Evolutionary conservation across 352 stramenopile species (phyloP).

Genomic region (Salisapilia sapeloensis): DNA sequence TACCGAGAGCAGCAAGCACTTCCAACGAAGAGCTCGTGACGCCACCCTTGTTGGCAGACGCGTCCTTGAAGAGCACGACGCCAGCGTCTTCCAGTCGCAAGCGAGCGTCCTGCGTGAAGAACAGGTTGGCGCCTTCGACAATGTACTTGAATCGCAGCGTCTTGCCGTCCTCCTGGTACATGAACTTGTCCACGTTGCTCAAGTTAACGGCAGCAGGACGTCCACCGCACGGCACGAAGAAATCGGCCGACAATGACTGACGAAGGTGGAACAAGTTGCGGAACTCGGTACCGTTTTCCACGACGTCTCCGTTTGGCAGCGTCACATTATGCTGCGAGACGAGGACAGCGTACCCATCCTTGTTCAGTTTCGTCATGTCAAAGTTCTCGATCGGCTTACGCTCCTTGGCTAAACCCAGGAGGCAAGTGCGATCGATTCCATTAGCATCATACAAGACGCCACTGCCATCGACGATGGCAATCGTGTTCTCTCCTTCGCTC

Average conservation of each 20-base stretch:
- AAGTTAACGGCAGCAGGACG: conserved; percentile 92
- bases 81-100: conserved; percentile 88
- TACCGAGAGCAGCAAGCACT: conserved; percentile 49
- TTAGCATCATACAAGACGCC: conserved; percentile 90
- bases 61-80: conserved; percentile 96
- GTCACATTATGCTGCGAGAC: conserved; percentile 58
- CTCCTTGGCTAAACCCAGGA: conserved; percentile 85
- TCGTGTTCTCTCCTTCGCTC: conserved; percentile 87
- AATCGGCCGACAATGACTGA: conserved; percentile 82
- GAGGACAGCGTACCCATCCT: conserved; percentile 43
- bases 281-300: conserved; percentile 90
- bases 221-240: conserved; percentile 94
- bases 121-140: conserved; percentile 96
- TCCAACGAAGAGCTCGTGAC: conserved; percentile 69
- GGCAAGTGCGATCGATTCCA: conserved; percentile 84
- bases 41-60: conserved; percentile 81
- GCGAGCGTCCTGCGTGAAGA: conserved; percentile 91
- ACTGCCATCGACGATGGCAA: conserved; percentile 90
- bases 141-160: conserved; percentile 89
- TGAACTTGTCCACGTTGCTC: conserved; percentile 88
- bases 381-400: conserved; percentile 84
- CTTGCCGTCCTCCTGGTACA: conserved; percentile 45
- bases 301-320: conserved; percentile 39
- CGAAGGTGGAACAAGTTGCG: conserved; percentile 96
- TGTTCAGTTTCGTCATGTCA: conserved; percentile 50